Base-by-base conservation (phyloP, 768 basidiomycete species). In the Pulveroboletus ravenelii region DNA sequence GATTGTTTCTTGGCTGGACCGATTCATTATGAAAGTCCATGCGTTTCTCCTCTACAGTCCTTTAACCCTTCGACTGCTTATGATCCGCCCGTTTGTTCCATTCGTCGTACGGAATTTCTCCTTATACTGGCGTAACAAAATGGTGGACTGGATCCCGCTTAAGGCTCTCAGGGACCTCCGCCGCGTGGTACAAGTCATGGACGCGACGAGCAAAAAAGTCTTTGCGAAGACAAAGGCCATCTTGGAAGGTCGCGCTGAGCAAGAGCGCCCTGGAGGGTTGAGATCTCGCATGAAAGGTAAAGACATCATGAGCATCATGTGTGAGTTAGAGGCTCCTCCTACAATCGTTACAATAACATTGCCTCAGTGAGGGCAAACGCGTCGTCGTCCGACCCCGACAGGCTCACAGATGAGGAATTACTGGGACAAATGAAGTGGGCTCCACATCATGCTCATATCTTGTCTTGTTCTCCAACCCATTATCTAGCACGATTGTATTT, bases 291-390 rank as follows among this genome's bases (percentile, higher is more conserved):
- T 51, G 50, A 58, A 54, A 44, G 61, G 66, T 1, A 67, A 59
- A 45, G 70, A 74, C 40, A 68, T 74, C 36, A 70, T 74, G 72
- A 70, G 60, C 50, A 67, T 74, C 53, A 66, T 74, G 63, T 30
- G 72, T 74, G 39, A 51, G 71, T 62, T 10, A 15, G 31, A 0
- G 1, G 20, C 15, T n/a, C 31, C 18, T 35, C 20, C 30, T 40
- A 41, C 41, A 3, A 36, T 31, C 10, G 5, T 39, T 29, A 6
- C 47, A 34, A 50, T 38, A 18, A 54, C 14, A 6, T 32, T 46
- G 5, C 39, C 18, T 13, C 35, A 73, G 72, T 74, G 41, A 60
- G 47, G 27, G 71, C 70, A 25, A 74, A 74, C 50, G 25, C 50
- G 35, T 55, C 61, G 2, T 62, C 67, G 10, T 54, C 57, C n/a